Conservation (phyloP, 768 basidiomycete species). For the Macrolepiota fuliginosa region DNA sequence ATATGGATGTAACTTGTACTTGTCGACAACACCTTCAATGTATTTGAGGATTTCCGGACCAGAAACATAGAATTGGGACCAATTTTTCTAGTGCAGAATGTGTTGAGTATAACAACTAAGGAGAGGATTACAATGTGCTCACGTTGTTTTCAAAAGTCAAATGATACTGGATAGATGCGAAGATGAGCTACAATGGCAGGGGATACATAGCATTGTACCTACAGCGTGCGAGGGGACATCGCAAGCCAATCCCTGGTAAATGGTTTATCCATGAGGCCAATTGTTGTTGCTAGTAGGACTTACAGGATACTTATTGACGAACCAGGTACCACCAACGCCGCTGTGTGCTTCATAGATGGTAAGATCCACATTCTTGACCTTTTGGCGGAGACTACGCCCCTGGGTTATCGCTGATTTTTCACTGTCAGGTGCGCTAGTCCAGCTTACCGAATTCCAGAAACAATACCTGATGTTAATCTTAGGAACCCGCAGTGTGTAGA, state of each 20-base stretch:
- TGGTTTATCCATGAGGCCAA: background rate
- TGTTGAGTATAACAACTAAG: background rate
- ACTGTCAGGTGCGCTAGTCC: background rate
- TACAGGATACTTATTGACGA: constrained; percentile 52
- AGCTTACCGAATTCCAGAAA: constrained; percentile 51
- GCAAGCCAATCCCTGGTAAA: constrained; percentile 50
- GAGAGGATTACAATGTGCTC: constrained; percentile 9
- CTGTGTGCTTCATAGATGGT: constrained; percentile 58
- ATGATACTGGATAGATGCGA: constrained; percentile 43
- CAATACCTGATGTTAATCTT: constrained; percentile 34
- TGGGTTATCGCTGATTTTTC: background rate
- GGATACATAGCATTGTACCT: constrained; percentile 17
- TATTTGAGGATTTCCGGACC: constrained; percentile 59
- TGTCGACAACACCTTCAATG: constrained; percentile 50
- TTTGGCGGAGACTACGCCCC: constrained; percentile 47
- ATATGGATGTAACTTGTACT: constrained; percentile 50
- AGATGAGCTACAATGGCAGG: background rate
- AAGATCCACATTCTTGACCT: constrained; percentile 49
- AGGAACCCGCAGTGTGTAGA: background rate
- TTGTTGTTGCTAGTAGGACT: constrained; percentile 15
- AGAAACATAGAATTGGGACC: constrained; percentile 60
- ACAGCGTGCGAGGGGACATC: constrained; percentile 60
- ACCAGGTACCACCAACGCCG: constrained; percentile 67
- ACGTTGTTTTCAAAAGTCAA: constrained; percentile 55
- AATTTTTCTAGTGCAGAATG: constrained; percentile 38